A percentile compares a stretch with the other conserved stretches of the same genome.
Conservation (phyloP, 148 eudicot genomes). For the Fallopia convolvulus region DNA sequence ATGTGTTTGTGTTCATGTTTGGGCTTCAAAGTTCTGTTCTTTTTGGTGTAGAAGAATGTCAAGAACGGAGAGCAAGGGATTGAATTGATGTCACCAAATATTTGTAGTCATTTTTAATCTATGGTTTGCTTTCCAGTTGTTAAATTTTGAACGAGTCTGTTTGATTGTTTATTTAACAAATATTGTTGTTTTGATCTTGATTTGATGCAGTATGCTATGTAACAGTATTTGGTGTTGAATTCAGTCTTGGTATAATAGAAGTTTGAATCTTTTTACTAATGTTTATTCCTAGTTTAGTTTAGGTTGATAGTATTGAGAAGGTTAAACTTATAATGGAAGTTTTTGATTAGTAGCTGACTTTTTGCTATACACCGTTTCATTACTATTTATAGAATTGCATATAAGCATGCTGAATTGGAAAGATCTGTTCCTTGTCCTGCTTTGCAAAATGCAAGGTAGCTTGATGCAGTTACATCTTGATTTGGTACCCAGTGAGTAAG, state of each 20-base stretch:
- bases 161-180: not conserved
- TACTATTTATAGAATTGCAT: not conserved
- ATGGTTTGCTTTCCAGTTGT: not conserved
- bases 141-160: not conserved
- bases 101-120: not conserved
- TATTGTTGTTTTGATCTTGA: not conserved
- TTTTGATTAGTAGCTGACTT: not conserved
- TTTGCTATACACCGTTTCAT: not conserved
- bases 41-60: not conserved
- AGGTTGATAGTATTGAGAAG: not conserved
- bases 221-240: not conserved
- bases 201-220: not conserved
- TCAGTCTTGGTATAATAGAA: not conserved
- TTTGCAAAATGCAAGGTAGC: not conserved
- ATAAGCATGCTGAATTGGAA: not conserved
- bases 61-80: not conserved
- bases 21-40: not conserved
- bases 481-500: not conserved
- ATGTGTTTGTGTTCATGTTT: not conserved
- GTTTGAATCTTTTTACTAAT: not conserved
- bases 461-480: not conserved
- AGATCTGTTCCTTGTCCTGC: not conserved
- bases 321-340: not conserved
- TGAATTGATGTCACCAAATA: not conserved
- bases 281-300: not conserved